Evolutionary conservation across 345 rosid genomes (phyloP), one percentile per base, ranked within the genome.

Genomic region (Arabis alpina): DNA sequence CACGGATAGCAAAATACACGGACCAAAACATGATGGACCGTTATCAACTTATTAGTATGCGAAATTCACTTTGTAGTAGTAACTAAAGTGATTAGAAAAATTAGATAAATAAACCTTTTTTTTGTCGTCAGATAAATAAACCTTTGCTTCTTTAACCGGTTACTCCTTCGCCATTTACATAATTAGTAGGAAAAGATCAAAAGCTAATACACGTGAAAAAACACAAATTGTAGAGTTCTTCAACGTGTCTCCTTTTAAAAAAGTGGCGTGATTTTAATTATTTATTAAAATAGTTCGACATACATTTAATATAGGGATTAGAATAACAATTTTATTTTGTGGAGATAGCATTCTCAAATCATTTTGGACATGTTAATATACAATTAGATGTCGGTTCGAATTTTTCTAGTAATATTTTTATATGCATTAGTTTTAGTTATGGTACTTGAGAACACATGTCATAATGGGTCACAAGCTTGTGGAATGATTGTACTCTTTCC

Each of bases 151-250:
- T 52, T 32, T 36, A 51, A 65, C 66, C 55, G 28, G 60, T 32
- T 13, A 64, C 54, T 56, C 32, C 54, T 57, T 60, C 47, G 54
- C 24, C 36, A 42, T 58, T 59, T 24, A 44, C 23, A 13, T 28
- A 43, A 42, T 54, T 40, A 51, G 30, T 66, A 59, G 44, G 34
- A 56, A 30, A 32, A 39, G 8, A 67, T 65, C 45, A 49, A 67
- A 74, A 59, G 68, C 49, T 67, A 61, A 74, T 53, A 19, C 79
- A 75, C 65, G 74, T 75, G 79, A 75, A 75, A 75, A 58, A 68
- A 53, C 52, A 74, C 58, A 52, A 60, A 60, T 44, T 66, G 8
- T 14, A 59, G 61, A 59, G 37, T 44, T 74, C 37, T 67, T 67
- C 30, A 60, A 60, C 73, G 57, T 74, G 73, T 36, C 63, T 74